These are phyloP conservation scores for Phytopythium delawarense DNA, from an alignment of 352 stramenopile species.

Conservation along the genomic window DNA sequence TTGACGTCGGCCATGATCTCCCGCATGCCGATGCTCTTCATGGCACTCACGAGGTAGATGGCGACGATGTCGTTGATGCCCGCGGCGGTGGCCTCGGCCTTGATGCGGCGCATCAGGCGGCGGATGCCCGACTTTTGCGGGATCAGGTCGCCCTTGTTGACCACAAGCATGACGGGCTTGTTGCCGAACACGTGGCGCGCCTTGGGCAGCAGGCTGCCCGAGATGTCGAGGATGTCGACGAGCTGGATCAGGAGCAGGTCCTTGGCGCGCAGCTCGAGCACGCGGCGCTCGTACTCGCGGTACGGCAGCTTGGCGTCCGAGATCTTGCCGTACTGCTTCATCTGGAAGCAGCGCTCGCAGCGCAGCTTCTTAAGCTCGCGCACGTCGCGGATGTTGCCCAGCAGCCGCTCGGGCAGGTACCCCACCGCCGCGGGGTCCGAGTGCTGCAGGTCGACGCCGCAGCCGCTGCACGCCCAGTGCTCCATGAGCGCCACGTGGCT, in stretches of 20 bases:
- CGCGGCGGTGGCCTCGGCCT: constrained; percentile 56
- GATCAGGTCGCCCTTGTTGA: constrained; percentile 91
- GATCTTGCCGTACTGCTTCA: constrained; percentile 86
- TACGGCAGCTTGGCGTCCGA: constrained; percentile 80
- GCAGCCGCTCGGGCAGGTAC: constrained; percentile 61
- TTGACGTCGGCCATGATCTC: constrained; percentile 81
- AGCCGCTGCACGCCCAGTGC: constrained; percentile 77
- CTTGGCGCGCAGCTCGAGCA: constrained; percentile 80
- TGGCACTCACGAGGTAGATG: constrained; percentile 78
- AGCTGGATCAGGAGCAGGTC: constrained; percentile 91
- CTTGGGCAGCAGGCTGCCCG: constrained; percentile 84
- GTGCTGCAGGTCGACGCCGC: constrained; percentile 77
- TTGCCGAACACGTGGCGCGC: constrained; percentile 84
- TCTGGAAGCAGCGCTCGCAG: constrained; percentile 87
- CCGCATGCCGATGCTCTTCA: constrained; percentile 85
- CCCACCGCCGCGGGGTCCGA: constrained; percentile 54
- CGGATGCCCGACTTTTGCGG: constrained; percentile 79
- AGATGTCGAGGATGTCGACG: constrained; percentile 91
- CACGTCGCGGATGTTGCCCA: constrained; percentile 57
- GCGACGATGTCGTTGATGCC: constrained; percentile 79
- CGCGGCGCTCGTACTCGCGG: constrained; percentile 84
- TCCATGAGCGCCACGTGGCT: constrained; percentile 83
- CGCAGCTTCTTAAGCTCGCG: constrained; percentile 75
- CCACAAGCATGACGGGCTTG: constrained; percentile 87
- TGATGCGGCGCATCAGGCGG: constrained; percentile 77